Base-by-base conservation (phyloP, 129 eudicot genomes). In the Pseudognaphalium luteoalbum region DNA sequence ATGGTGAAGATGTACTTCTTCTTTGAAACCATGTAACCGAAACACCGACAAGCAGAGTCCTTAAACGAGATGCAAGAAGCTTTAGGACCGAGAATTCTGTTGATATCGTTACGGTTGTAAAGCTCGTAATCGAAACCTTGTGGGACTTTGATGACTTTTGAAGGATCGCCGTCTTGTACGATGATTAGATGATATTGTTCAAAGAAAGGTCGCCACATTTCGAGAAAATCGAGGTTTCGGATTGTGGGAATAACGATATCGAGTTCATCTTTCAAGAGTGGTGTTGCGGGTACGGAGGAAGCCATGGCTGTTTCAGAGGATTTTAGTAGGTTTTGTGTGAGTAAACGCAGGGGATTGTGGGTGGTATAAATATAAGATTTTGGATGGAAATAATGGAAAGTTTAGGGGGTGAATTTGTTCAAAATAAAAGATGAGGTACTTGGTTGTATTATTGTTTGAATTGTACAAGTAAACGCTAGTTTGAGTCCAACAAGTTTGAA, bases 11-110 rank as follows among this genome's bases (percentile, higher is more conserved):
- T 83, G 21, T 86, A 86, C 73, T 86, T 86, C 83, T 86, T 86
- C 87, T 86, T 86, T 2, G 90, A 86, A 7, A 86, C 87, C 90
- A 83, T 86, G 61, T 73, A 86, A 25, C 94, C 94, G 22, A 89
- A 89, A 81, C 91, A 89, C 29, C 95, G 71, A 28, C 95, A 89
- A 69, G 95, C 95, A 68, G 95, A 89, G 65, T 89, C 91, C 74
- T 89, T 89, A 44, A 86, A 89, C 1, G 91, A 86, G 81, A 89
- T 89, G 72, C 95, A 89, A 4, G 95, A 89, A 37, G 95, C 91
- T 63, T 84, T 86, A 47, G 95, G 95, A 32, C 95, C 95, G 20
- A 89, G 69, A 66, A 89, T 89, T 52, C 85, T 75, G 65, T 89
- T 89, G 42, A 89, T 89, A 63, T 89, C 95, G 67, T 89, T 89